Base-by-base conservation (phyloP, 306 rosid species). In the Inga laurina region DNA sequence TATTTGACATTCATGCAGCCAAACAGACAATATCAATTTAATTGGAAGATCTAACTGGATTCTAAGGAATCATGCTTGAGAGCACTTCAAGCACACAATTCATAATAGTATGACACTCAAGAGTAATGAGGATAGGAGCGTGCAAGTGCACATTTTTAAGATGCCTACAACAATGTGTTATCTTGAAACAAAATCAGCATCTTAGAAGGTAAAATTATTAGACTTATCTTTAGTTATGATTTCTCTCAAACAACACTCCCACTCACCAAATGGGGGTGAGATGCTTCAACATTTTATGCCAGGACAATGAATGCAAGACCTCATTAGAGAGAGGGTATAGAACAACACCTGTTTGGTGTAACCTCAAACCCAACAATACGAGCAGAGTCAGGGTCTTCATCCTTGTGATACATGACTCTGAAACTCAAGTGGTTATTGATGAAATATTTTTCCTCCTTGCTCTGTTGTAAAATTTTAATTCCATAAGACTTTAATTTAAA, bases 311-410 rank as follows among this genome's bases (percentile, higher is more conserved):
- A 72, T 72, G 41, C 59, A 72, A 46, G 11, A 5, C 39, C 61
- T 2, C 22, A n/a, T 59, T 72, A 45, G 76, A 44, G 56, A 72
- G 56, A 72, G 35, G 8, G 46, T 21, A 54, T 21, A 75, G 65
- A 14, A 45, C 64, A 10, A 19, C 67, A 90, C 95, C 95, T 91
- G 88, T 85, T 88, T 66, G 95, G 92, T 45, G 93, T 85, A 39
- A 91, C 92, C 79, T 91, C 95, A 84, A 91, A 91, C 79, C 95
- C 95, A 62, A 91, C 95, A 71, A 91, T 90, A 78, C 93, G 90
- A 82, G 95, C 89, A 80, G 85, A 76, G 66, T 90, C 92, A 1
- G 92, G 85, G 57, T 88, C 95, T 11, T 88, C 89, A 80, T 91
- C 95, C 81, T 87, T 90, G 88, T 91, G 95, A 79, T 87, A 91